Evolutionary conservation across 1,284 basidiomycete species (phyloP), one percentile per base, ranked within the genome.

Genomic region (Cystobasidium pallidum): DNA sequence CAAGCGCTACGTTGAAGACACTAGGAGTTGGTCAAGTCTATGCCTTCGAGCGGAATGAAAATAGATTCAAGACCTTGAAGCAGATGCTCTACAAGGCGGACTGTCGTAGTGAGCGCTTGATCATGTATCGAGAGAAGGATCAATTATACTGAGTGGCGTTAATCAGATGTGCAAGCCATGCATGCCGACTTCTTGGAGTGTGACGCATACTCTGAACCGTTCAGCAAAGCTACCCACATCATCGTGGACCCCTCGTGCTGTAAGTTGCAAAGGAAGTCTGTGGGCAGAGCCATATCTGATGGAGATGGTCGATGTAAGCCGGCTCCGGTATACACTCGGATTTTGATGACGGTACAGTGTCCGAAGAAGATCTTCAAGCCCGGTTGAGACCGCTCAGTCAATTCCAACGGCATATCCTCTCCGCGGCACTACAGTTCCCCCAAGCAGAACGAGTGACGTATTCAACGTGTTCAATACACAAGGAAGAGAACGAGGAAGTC

Each of bases 401-500:
- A 13, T 97, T 97, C 81, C 96, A 99, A 79, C 84, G 92, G n/a
- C 85, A 87, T 80, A 94, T 98, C 88, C 88, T 99, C 77, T 87
- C 87, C 76, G 96, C 98, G 79, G 95, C 95, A 10, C 93, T 99
- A 88, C 89, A 88, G 80, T 99, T 92, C 78, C 86, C 86, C 0
- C 78, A 81, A 1, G 85, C 85, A 2, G 76, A 84, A 65, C 88
- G 87, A 75, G 91, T 98, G 73, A 93, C 94, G 19, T 99, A 99
- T 82, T 98, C 94, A 24, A 99, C 95, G 13, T 98, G 95, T 81
- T 95, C 92, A 73, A 85, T 97, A 57, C 90, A 99, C 80, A 86
- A 89, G 7, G 86, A 86, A 61, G 96, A 99, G 80, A 95, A 99
- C 81, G 96, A 99, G 77, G 83, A 85, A 21, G 91, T 92, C 39